These are phyloP conservation scores for Diaporthe helianthi DNA, from an alignment of 2,329 filamentous ascomycete species.

Conservation along the genomic window DNA sequence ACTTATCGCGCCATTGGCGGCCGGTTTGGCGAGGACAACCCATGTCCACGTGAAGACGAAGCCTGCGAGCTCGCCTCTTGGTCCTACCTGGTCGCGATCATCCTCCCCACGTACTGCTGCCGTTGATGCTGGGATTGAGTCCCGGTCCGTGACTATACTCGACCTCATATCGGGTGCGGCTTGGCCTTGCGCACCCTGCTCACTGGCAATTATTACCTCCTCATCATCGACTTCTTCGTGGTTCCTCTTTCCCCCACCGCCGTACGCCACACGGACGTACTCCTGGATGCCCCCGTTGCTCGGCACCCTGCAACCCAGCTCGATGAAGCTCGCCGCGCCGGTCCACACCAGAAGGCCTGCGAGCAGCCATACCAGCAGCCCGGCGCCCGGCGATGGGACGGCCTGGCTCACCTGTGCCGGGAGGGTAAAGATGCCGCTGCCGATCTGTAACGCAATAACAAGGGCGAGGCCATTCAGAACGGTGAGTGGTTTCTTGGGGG, in stretches of 20 bases:
- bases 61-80: constrained; percentile 45
- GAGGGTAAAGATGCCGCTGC: constrained; percentile 55
- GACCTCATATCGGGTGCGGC: too few relatives aligned
- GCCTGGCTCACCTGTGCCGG: constrained; percentile 52
- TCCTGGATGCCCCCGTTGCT: constrained; percentile 55
- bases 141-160: too few relatives aligned
- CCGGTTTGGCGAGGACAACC: constrained; percentile 52
- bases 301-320: constrained; percentile 53
- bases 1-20: constrained; percentile 52
- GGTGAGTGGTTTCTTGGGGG: constrained; percentile 33
- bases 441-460: constrained; percentile 55
- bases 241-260: constrained; percentile 26
- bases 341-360: constrained; percentile 55
- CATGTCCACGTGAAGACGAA: constrained; percentile 54
- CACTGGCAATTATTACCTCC: neutral
- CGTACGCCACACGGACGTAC: constrained; percentile 51
- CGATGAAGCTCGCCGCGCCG: constrained; percentile 54
- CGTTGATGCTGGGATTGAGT: neutral
- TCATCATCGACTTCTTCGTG: neutral
- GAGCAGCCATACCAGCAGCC: constrained; percentile 50
- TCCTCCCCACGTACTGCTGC: neutral
- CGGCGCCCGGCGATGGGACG: constrained; percentile 50
- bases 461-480: constrained; percentile 47
- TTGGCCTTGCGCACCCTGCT: neutral
- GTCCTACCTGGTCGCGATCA: neutral